Evolutionary conservation across 2,329 filamentous ascomycete species (phyloP).

Genomic region (Intubia oerlemansii): DNA sequence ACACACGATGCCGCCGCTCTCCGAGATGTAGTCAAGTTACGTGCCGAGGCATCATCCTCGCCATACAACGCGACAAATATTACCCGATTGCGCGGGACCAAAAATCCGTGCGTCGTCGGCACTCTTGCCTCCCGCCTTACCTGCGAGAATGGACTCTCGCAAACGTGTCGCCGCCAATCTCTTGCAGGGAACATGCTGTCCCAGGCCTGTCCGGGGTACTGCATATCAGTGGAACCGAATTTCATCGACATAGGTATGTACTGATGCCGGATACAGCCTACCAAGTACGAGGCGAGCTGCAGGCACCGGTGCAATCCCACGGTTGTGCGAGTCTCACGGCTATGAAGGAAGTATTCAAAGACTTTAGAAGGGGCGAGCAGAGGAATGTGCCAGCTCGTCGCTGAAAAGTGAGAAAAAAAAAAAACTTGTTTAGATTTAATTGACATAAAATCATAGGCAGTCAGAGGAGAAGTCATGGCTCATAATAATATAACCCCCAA

Average conservation of each 20-base stretch:
- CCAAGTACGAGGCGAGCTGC: too few species aligned
- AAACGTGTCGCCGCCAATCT: conserved; percentile 45
- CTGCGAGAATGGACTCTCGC: conserved; percentile 52
- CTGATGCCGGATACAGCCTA: conserved; percentile 43
- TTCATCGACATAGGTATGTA: conserved; percentile 31
- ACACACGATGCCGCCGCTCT: conserved; percentile 42
- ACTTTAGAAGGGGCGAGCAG: too few species aligned
- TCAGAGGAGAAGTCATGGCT: too few species aligned
- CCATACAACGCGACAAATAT: conserved; percentile 37
- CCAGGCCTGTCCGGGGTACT: conserved; percentile 27
- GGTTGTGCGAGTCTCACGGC: too few species aligned
- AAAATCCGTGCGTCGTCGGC: conserved; percentile 57
- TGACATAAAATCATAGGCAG: not conserved
- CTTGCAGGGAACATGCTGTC: conserved; percentile 35
- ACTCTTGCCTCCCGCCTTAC: too few species aligned
- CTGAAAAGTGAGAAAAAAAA: conserved; percentile 11
- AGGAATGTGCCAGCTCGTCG: too few species aligned
- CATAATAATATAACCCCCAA: too few species aligned
- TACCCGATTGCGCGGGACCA: conserved; percentile 30
- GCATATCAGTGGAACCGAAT: conserved; percentile 46
- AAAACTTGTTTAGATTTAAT: too few species aligned
- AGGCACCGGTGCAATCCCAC: too few species aligned
- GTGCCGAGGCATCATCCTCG: conserved; percentile 31
- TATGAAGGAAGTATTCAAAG: too few species aligned
- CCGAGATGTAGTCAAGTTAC: conserved; percentile 44